A percentile compares a stretch with the other conserved stretches of the same genome.
Evolutionary conservation across 148 eudicot species (phyloP).

Genomic region (Camellia granthamiana): DNA sequence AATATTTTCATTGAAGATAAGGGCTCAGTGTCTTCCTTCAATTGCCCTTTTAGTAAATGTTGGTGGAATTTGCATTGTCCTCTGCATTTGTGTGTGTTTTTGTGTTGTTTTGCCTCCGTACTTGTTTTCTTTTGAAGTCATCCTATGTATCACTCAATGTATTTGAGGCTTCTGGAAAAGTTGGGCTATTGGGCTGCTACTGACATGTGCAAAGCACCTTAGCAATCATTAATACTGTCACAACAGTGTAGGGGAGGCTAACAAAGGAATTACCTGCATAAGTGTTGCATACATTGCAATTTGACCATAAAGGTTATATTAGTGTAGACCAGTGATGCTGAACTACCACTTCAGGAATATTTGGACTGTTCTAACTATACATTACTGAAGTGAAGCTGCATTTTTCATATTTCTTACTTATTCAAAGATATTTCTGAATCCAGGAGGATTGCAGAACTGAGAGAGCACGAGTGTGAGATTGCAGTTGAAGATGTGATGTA

Average conservation of each 20-base stretch:
- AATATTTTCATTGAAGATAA: not conserved
- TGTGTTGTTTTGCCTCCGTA: not conserved
- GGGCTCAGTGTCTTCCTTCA: not conserved
- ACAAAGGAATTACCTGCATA: not conserved
- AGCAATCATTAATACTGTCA: not conserved
- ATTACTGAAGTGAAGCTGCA: not conserved
- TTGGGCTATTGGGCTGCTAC: not conserved
- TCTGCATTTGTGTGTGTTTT: not conserved
- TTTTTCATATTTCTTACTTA: not conserved
- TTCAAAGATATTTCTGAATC: not conserved
- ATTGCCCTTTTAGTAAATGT: not conserved
- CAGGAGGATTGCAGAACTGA: slow-evolving; percentile 90
- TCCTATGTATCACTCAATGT: not conserved
- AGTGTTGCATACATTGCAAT: not conserved
- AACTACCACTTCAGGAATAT: not conserved
- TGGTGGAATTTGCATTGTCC: not conserved
- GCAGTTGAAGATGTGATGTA: slow-evolving; percentile 75
- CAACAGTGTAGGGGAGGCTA: no score
- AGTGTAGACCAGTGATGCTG: not conserved
- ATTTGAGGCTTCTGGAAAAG: not conserved
- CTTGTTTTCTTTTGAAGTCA: not conserved
- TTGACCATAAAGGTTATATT: not conserved
- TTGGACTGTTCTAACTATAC: not conserved
- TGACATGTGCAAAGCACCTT: not conserved
- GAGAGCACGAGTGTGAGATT: slow-evolving; percentile 49